Conservation (phyloP, 257 asterid genomes). For the Ligustrum vulgare region DNA sequence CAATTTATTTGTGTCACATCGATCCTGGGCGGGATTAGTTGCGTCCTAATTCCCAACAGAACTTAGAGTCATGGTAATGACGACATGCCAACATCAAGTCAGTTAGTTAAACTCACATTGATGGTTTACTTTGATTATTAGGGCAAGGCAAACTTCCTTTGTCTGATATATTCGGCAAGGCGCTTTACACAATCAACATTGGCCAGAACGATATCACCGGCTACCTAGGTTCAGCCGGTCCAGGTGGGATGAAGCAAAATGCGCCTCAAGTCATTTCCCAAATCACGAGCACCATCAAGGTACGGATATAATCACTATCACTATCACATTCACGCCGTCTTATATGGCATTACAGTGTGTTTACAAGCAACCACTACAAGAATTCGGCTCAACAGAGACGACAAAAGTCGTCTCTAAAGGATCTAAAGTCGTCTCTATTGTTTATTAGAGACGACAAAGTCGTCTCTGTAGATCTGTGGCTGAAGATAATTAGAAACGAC, state of each 20-base stretch:
- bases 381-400: too few species aligned
- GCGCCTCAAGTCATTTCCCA: conserved; percentile 64
- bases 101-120: not conserved
- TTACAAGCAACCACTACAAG: not conserved
- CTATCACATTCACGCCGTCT: not conserved
- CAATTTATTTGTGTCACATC: too few species aligned
- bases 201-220: conserved; percentile 87
- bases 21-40: too few species aligned
- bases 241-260: conserved; percentile 51
- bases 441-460: too few species aligned
- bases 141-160: conserved; percentile 48
- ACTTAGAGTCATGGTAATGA: not conserved
- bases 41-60: too few species aligned
- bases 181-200: conserved; percentile 75
- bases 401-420: too few species aligned
- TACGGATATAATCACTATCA: conserved; percentile 13
- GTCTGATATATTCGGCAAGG: conserved; percentile 54
- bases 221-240: conserved; percentile 47
- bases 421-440: too few species aligned
- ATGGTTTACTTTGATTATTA: conserved; percentile 17
- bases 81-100: too few species aligned
- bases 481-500: too few species aligned
- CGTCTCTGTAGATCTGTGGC: too few species aligned
- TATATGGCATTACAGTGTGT: not conserved
- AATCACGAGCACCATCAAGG: conserved; percentile 71